Base-by-base conservation (phyloP, 2,329 filamentous ascomycete species). In the Plenodomus lindquistii region DNA sequence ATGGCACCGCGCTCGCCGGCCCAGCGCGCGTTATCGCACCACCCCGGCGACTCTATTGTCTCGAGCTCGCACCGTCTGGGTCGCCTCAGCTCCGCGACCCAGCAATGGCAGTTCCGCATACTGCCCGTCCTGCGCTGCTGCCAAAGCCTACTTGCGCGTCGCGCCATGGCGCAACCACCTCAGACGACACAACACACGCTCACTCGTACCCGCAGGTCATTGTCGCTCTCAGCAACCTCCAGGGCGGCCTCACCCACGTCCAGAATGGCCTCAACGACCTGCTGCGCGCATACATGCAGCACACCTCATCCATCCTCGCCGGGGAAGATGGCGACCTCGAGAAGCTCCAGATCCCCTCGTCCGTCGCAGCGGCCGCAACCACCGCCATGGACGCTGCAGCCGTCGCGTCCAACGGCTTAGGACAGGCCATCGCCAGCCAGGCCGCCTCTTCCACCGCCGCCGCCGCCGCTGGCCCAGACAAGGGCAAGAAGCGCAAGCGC, bases 281-380 rank as follows among this genome's bases (percentile, higher is more conserved):
- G 63, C 87, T 89, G 57, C 82, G 85, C 65, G 89, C 92, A 62
- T 96, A 96, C 75, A 84, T 95, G 67, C 87, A 90, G 69, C 91
- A 96, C 79, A 91, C 89, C 62, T 91, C 92, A 72, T 85, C 90
- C 7, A 84, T 96, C 40, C 82, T 96, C 11, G 63, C 64, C 24
- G 65, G 65, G 42, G 67, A 71, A 44, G 65, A 68, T 22, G 69
- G 65, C 45, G 27, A 31, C 27, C 27, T 31, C 11, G 67, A 75
- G 54, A 72, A 74, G 61, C 73, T 75, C 51, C 70, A 65, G 56
- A 73, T 75, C 29, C 70, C 77, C n/a, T 63, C 71, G 38, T 73
- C 73, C 31, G 77, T 79, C 69, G 51, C 60, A 2, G 55, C 61
- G 11, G 59, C 54, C 18, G 62, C 63, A 43, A 65, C 65, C 31